Base-by-base conservation (phyloP, 768 basidiomycete genomes). In the Vishniacozyma victoriae region DNA sequence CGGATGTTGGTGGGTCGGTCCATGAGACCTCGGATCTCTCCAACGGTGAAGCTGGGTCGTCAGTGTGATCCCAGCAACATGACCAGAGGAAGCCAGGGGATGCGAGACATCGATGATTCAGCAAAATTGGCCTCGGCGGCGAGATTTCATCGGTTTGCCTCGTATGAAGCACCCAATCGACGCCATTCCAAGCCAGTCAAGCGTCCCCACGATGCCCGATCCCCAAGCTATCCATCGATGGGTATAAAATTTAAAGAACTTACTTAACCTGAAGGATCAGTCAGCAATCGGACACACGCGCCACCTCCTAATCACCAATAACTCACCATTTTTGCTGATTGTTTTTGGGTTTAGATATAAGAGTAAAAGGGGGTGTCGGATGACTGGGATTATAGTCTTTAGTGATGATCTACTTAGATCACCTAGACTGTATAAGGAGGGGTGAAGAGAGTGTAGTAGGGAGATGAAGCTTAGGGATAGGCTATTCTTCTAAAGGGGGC, bases 1-100 rank as follows among this genome's bases (percentile, higher is more conserved):
- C 72, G 66, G 64, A 69, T 71, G 65, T 72, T 72, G 60, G 66
- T 68, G 18, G 66, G 62, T 26, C 48, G 46, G 66, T 68, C 66
- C 72, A 72, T 72, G 31, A 74, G 59, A 15, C 37, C 55, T 44
- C 72, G 55, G 60, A 75, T 72, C 62, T 75, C 72, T 47, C 72
- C 73, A 37, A 71, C 56, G 54, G 70, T 71, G 65, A 71, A 71
- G 62, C 62, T 71, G 35, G 27, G 39, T 19, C 26, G 36, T 56
- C 37, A 50, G 56, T 19, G 33, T 1, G 26, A 22, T 11, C 14
- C 20, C 22, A 15, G 7, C 20, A 43, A n/a, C n/a, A n/a, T n/a
- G n/a, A n/a, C n/a, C n/a, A n/a, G n/a, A n/a, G n/a, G n/a, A n/a
- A n/a, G n/a, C n/a, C n/a, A n/a, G n/a, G n/a, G n/a, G n/a, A n/a